Evolutionary conservation across 495 filamentous ascomycete genomes (phyloP).

Genomic region (Penicillium angulare): DNA sequence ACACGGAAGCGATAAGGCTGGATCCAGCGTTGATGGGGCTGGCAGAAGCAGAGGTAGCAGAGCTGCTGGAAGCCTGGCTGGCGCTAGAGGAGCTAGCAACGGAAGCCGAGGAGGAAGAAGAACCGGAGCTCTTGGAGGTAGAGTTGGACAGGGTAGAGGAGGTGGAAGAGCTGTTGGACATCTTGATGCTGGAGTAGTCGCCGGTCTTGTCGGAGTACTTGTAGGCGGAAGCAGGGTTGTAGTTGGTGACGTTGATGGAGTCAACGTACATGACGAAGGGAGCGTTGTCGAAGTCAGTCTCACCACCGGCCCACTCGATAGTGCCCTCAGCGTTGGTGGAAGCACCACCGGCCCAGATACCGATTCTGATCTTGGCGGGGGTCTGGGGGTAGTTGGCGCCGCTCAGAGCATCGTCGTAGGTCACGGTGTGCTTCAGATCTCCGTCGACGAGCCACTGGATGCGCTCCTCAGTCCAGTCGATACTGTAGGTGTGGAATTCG

Average conservation of each 20-base stretch:
- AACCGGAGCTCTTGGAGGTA: conserved; percentile 7
- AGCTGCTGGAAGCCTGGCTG: not conserved
- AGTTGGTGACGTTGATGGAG: conserved; percentile 47
- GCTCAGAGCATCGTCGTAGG: conserved; percentile 55
- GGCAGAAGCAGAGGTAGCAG: conserved; percentile 6
- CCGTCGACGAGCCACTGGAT: conserved; percentile 83
- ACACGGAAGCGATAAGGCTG: conserved; percentile 4
- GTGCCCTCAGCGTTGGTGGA: conserved; percentile 58
- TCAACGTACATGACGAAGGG: conserved; percentile 79
- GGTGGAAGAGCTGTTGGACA: conserved; percentile 20
- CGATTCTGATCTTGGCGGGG: conserved; percentile 82
- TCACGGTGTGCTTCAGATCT: conserved; percentile 68
- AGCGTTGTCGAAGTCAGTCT: conserved; percentile 67
- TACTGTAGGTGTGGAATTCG: conserved; percentile 75
- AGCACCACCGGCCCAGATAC: conserved; percentile 86
- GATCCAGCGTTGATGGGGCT: conserved; percentile 3
- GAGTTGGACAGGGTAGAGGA: conserved; percentile 7
- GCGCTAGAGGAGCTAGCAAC: conserved; percentile 10
- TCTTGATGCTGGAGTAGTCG: conserved; percentile 69
- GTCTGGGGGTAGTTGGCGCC: conserved; percentile 85
- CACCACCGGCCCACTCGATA: conserved; percentile 77
- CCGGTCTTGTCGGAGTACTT: conserved; percentile 67
- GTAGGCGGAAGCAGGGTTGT: conserved; percentile 54
- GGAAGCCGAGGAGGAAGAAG: not conserved
- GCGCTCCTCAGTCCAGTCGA: conserved; percentile 76